Conservation (phyloP, 2,329 filamentous ascomycete species). For the Colletotrichum eleusines region DNA sequence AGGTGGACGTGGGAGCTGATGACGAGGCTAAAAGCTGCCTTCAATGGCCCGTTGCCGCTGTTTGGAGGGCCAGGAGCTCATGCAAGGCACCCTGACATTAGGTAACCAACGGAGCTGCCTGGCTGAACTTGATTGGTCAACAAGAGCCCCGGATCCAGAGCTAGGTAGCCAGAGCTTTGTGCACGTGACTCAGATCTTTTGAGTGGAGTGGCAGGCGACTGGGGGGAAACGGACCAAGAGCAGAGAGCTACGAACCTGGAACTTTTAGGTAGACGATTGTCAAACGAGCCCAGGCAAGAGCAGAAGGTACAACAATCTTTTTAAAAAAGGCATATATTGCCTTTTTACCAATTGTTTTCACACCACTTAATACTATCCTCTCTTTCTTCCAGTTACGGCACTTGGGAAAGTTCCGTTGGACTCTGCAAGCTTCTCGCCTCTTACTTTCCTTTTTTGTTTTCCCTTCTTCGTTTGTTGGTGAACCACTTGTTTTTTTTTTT, state of each 20-base stretch:
- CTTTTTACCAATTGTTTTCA: constrained; percentile 20
- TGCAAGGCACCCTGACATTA: constrained; percentile 35
- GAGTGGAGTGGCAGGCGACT: constrained; percentile 8
- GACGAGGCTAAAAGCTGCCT: constrained; percentile 69
- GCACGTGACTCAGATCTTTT: constrained; percentile 29
- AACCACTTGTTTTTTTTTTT: not conserved
- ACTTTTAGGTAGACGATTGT: constrained; percentile 32
- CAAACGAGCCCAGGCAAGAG: constrained; percentile 23
- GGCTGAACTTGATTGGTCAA: constrained; percentile 24
- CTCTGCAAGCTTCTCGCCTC: constrained; percentile 10
- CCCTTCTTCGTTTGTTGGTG: not conserved
- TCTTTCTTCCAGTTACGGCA: not conserved
- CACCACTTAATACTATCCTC: too few species aligned
- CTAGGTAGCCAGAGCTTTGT: constrained; percentile 18
- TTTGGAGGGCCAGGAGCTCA: constrained; percentile 36
- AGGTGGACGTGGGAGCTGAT: constrained; percentile 54
- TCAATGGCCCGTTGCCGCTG: constrained; percentile 44
- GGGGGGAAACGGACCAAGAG: constrained; percentile 20
- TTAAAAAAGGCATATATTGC: constrained; percentile 3
- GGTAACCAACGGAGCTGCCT: constrained; percentile 15
- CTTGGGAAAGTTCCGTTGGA: constrained; percentile 15
- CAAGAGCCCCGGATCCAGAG: constrained; percentile 6
- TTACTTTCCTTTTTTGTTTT: not conserved
- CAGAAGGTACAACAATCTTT: constrained; percentile 21
- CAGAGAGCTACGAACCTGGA: constrained; percentile 28